Percentiles rank a stretch among this genome's conserved stretches.
phyloP scores from a whole-genome alignment of 1,139 yeast genomes.

The Suhomyces bokatorum region DNA sequence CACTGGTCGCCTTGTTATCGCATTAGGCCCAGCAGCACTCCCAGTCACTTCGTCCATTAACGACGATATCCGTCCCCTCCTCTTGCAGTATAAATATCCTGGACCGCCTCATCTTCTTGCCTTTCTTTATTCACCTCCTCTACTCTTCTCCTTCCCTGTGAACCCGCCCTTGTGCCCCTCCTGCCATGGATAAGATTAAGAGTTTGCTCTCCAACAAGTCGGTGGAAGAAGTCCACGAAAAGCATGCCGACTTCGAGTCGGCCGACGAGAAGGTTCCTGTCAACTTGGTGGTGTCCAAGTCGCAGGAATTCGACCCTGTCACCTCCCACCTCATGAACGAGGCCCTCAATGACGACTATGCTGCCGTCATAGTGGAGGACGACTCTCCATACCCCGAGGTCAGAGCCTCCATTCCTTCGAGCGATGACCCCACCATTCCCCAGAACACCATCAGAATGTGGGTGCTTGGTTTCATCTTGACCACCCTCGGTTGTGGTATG shows the following conservation, averaged over 20 bases:
- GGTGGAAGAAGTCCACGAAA: constrained; percentile 9
- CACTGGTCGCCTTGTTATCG: not conserved
- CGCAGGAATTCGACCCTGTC: constrained; percentile 40
- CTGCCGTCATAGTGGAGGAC: constrained; percentile 45
- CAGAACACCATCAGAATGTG: constrained; percentile 67
- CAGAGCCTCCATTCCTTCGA: constrained; percentile 65
- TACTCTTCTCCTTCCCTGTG: not conserved
- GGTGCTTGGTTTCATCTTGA: constrained; percentile 51
- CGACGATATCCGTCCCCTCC: no score
- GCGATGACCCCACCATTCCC: constrained; percentile 55
- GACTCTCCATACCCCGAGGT: constrained; percentile 72
- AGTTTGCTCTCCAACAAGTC: constrained; percentile 12
- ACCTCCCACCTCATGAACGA: constrained; percentile 23
- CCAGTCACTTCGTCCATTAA: not conserved
- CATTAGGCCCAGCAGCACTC: not conserved
- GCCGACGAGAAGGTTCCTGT: constrained; percentile 18
- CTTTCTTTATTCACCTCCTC: not conserved
- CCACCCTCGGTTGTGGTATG: constrained; percentile 60
- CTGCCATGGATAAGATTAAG: constrained; percentile 24
- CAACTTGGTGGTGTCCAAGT: constrained; percentile 28
- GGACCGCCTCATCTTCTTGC: not conserved
- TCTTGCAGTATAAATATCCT: not conserved
- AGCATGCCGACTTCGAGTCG: constrained; percentile 25
- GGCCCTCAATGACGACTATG: constrained; percentile 41
- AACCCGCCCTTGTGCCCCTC: no score